Evolutionary conservation across 768 basidiomycete genomes (phyloP).

Genomic region (Phaeotremella skinneri): DNA sequence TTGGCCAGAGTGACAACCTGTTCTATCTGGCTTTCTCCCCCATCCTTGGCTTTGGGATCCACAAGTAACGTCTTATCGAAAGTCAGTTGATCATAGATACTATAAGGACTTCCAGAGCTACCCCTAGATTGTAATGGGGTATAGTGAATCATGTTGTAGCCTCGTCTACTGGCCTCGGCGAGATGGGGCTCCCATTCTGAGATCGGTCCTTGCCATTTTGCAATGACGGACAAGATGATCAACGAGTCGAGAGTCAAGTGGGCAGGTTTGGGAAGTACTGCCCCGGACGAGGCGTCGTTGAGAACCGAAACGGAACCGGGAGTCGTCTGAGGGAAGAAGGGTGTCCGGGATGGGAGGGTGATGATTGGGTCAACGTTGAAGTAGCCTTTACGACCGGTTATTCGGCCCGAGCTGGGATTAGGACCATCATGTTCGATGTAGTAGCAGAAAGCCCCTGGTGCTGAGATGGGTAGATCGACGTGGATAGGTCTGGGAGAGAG

Average conservation of each 20-base stretch:
- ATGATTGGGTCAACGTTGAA: constrained; percentile 95
- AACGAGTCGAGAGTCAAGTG: constrained; percentile 83
- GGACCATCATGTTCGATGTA: constrained; percentile 74
- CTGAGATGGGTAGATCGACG: constrained; percentile 91
- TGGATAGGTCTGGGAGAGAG: constrained; percentile 81
- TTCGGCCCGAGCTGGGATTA: constrained; percentile 54
- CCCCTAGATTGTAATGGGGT: constrained; percentile 92
- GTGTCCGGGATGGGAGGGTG: constrained; percentile 66
- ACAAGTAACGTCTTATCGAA: constrained; percentile 76
- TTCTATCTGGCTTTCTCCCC: constrained; percentile 63
- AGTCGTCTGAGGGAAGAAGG: constrained; percentile 61
- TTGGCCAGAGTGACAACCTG: constrained; percentile 58
- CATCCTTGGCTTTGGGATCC: constrained; percentile 53
- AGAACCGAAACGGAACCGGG: constrained; percentile 21
- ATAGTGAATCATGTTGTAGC: constrained; percentile 98
- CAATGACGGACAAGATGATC: constrained; percentile 82
- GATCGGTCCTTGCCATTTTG: constrained; percentile 96
- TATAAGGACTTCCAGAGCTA: constrained; percentile 85
- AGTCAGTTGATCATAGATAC: constrained; percentile 77
- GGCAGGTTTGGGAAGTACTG: constrained; percentile 56
- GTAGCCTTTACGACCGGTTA: constrained; percentile 83
- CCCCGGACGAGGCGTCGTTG: constrained; percentile 31
- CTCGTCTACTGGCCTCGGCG: constrained; percentile 76
- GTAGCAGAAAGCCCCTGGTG: constrained; percentile 92
- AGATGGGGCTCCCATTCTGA: constrained; percentile 75